Conservation (phyloP, 176 grass and related monocot genomes). For the Ananas comosus region DNA sequence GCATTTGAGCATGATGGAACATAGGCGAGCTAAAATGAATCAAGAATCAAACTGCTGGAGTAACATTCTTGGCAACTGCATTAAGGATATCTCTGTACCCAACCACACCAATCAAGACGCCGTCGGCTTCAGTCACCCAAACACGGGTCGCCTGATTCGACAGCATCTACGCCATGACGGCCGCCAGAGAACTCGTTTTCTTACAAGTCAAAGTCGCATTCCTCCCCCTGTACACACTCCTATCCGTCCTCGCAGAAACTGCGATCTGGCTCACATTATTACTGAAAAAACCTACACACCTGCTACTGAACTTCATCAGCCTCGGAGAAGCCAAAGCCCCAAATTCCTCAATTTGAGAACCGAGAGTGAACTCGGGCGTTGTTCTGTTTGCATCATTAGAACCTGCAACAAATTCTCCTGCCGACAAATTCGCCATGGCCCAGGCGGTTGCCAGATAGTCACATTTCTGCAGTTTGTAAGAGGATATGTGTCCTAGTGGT, state of each 20-base stretch:
- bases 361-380: slow-evolving; percentile 1
- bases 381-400: slow-evolving; percentile 6
- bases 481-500: slow-evolving; percentile 47
- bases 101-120: slow-evolving; percentile 43
- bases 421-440: slow-evolving; percentile 40
- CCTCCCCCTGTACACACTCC: slow-evolving; percentile 27
- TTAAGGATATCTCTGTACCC: slow-evolving; percentile 42
- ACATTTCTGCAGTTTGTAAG: slow-evolving; percentile 43
- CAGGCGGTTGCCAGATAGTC: slow-evolving; percentile 37
- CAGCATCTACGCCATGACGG: slow-evolving; percentile 59
- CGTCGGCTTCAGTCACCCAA: slow-evolving; percentile 35
- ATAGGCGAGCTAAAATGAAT: background rate
- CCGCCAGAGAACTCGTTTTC: slow-evolving; percentile 44
- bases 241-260: background rate
- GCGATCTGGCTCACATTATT: slow-evolving; percentile 19
- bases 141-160: slow-evolving; percentile 45
- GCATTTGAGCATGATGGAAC: background rate
- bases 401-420: slow-evolving; percentile 26
- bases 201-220: slow-evolving; percentile 44
- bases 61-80: slow-evolving; percentile 34
- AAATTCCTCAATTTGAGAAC: background rate
- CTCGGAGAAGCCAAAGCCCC: background rate
- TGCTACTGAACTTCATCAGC: slow-evolving; percentile 19
- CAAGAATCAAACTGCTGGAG: slow-evolving; percentile 19
- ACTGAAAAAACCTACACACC: slow-evolving; percentile 26